Evolutionary conservation across 176 grass and related monocot species (phyloP), one percentile per base, ranked within the genome.

Genomic region (Lolium multiflorum): DNA sequence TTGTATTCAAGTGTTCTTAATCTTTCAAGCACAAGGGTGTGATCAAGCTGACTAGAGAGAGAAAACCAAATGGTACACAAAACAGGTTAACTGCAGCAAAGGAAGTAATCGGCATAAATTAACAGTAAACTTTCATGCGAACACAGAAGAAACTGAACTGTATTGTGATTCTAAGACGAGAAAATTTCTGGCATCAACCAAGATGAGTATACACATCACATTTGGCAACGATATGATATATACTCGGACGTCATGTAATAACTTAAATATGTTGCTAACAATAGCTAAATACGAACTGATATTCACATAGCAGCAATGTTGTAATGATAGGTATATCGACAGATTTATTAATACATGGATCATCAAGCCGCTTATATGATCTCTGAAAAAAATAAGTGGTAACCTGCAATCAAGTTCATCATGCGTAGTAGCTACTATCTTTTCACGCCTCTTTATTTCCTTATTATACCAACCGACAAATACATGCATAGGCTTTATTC

Each of bases 401-500:
- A 12, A 47, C 20, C 71, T 58, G 57, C 67, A 84, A 66, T 68
- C 46, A 85, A 35, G 48, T 46, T 77, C 77, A 82, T 50, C 70
- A 61, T 60, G 14, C 31, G 18, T 11, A 21, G 71, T 48, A 76
- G 6, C 20, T 37, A 64, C 15, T 25, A 86, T 38, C 43, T 61
- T 22, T 61, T 24, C 31, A 10, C 2, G 18, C 60, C 50, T 69
- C 50, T 68, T 85, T 75, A 63, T 86, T 82, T 14, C 11, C 69
- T 81, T 82, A 28, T 62, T 89, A 56, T 39, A n/a, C 21, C 20
- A 50, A 73, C 44, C 11, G 52, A 13, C 38, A 68, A 49, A 15
- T 16, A 76, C 46, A 9, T 8, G n/a, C 49, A n/a, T 58, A 69
- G 20, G 51, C 25, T 86, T 83, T 78, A 85, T 77, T 83, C 73